These are phyloP conservation scores for Massospora cicadina DNA, from an alignment of 371 early-diverging fungal genomes.

Conservation along the genomic window DNA sequence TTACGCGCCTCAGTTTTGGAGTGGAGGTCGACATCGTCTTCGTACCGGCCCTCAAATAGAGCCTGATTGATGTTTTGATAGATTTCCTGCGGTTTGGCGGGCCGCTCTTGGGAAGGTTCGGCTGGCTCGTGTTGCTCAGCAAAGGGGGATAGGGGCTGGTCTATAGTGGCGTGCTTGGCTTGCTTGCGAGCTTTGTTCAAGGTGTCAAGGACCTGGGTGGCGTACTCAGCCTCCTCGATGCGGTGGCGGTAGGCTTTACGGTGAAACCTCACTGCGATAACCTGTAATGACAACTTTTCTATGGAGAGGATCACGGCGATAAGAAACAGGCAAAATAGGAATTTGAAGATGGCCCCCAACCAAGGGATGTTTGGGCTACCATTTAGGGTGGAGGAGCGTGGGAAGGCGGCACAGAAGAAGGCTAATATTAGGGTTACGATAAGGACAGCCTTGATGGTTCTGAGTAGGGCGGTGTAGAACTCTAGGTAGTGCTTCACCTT, in stretches of 20 bases:
- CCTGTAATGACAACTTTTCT: conserved; percentile 1
- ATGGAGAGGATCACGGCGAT: not conserved
- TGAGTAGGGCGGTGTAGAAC: conserved; percentile 5
- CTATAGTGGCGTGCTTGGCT: too few relatives aligned
- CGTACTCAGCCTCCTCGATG: conserved; percentile 3
- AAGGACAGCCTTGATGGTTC: conserved; percentile 6
- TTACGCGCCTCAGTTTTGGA: conserved; percentile 11
- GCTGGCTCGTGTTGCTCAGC: too few relatives aligned
- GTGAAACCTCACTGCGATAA: conserved; percentile 9
- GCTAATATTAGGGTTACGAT: not conserved
- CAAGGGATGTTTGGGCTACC: not conserved
- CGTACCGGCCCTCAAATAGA: conserved; percentile 4
- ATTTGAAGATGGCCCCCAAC: not conserved
- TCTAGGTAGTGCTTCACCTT: conserved; percentile 5
- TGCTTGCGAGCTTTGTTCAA: too few relatives aligned
- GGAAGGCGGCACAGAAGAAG: not conserved
- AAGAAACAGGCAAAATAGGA: not conserved
- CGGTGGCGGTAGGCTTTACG: conserved; percentile 2
- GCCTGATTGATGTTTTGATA: conserved; percentile 3
- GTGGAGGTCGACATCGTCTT: conserved; percentile 11
- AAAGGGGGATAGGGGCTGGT: too few relatives aligned
- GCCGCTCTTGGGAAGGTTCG: not conserved
- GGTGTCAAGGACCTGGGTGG: too few relatives aligned
- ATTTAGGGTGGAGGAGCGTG: not conserved
- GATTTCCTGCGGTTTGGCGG: not conserved